Base-by-base conservation (phyloP, 148 eudicot genomes). In the Cornus kousa region DNA sequence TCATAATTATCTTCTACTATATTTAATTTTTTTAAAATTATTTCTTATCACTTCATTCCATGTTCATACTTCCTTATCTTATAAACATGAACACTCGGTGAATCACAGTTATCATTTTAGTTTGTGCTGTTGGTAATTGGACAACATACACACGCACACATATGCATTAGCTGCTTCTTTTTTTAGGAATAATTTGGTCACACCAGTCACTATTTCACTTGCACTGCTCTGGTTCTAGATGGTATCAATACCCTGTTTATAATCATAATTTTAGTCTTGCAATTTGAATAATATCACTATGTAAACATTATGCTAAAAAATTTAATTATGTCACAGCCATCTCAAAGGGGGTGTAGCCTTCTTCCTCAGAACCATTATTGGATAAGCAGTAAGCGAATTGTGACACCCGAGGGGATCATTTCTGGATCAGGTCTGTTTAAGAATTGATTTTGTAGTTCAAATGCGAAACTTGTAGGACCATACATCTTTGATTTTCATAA, bases 351-450 rank as follows among this genome's bases (percentile, higher is more conserved):
- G 11, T 96, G 99, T 85, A 96, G 99, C 80, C 95, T 92, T 53
- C 79, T 85, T 81, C 81, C 85, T 75, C 83, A 87, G 23, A 77
- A 79, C 72, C 92, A 94, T 86, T 96, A 86, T 74, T 96, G 98
- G 99, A 87, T 96, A 88, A 82, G 91, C 35, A 94, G 99, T 90
- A 94, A 91, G 82, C 92, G 94, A 39, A 92, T 96, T 82, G 99
- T 96, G 39, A 96, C 97, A 22, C 94, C 90, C 16, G 83, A 84
- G 13, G 91, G 88, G 74, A 79, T 91, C 68, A 90, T 96, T 69
- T 88, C 98, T 84, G 99, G 99, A 71, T 95, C 97, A 92, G 95
- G 99, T 93, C 53, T 40, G 83, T 78, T 50, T 24, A 53, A 32
- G 32, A 59, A 28, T 3, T 70, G 24, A 35, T 37, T 33, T 65